A percentile compares a stretch with the other conserved stretches of the same genome.
phyloP scores from a whole-genome alignment of 2,329 filamentous ascomycete species.

The Fusarium anguioides region DNA sequence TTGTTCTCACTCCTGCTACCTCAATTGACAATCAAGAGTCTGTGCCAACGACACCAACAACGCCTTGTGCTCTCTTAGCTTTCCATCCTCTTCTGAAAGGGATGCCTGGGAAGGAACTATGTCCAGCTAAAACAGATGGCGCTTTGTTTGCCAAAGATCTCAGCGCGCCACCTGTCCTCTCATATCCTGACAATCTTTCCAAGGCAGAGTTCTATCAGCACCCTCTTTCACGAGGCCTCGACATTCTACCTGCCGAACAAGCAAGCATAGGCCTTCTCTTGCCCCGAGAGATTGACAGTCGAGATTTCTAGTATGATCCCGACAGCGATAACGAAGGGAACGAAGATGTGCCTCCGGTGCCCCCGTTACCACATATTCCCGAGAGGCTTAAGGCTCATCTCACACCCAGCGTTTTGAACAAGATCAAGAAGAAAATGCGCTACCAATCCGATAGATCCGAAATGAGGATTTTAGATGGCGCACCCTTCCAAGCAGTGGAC shows the following conservation, averaged over 20 bases:
- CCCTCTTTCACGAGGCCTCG: slow-evolving; percentile 49
- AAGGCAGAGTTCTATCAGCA: slow-evolving; percentile 51
- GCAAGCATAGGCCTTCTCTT: slow-evolving; percentile 50
- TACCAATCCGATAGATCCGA: slow-evolving; percentile 36
- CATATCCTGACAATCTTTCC: slow-evolving; percentile 51
- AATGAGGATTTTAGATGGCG: slow-evolving; percentile 1
- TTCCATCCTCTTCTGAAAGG: slow-evolving; percentile 58
- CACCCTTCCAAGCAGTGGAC: neutral
- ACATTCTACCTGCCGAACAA: slow-evolving; percentile 45
- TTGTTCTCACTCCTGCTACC: slow-evolving; percentile 12
- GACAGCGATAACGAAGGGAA: slow-evolving; percentile 49
- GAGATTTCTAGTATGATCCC: slow-evolving; percentile 53
- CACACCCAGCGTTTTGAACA: slow-evolving; percentile 44
- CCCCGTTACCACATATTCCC: slow-evolving; percentile 49
- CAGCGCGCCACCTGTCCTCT: slow-evolving; percentile 46
- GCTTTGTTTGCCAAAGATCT: slow-evolving; percentile 50
- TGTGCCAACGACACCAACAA: neutral
- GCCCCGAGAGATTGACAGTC: slow-evolving; percentile 49
- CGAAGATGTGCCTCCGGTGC: slow-evolving; percentile 41
- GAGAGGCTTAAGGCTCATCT: slow-evolving; percentile 42
- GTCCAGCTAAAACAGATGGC: slow-evolving; percentile 52
- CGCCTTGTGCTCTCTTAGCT: slow-evolving; percentile 15
- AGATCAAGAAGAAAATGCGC: slow-evolving; percentile 44
- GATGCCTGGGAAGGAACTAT: slow-evolving; percentile 54
- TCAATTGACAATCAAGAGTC: slow-evolving; percentile 9